phyloP scores from a whole-genome alignment of 345 rosid species.

The Brassica cretica region DNA sequence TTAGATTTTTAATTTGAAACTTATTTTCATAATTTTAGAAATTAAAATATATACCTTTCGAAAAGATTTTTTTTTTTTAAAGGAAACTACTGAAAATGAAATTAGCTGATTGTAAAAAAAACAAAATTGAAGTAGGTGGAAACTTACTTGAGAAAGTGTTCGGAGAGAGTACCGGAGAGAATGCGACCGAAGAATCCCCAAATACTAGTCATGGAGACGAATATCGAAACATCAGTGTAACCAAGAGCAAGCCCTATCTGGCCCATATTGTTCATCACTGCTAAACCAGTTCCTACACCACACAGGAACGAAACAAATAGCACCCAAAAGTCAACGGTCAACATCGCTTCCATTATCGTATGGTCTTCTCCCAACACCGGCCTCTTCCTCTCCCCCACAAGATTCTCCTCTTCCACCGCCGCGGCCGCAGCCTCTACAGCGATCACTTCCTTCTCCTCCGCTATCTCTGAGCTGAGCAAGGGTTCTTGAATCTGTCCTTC shows the following conservation, averaged over 20 bases:
- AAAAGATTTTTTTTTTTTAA: neutral
- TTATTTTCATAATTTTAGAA: neutral
- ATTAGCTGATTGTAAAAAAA: neutral
- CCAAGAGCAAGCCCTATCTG: slow-evolving; percentile 93
- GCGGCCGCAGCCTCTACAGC: slow-evolving; percentile 29
- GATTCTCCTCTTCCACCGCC: neutral
- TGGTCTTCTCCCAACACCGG: slow-evolving; percentile 89
- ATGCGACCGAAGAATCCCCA: slow-evolving; percentile 97
- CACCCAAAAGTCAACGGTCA: slow-evolving; percentile 82
- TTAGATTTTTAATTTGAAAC: neutral
- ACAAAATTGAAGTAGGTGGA: neutral
- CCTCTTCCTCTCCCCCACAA: slow-evolving; percentile 34
- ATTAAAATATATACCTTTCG: neutral
- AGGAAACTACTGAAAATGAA: neutral
- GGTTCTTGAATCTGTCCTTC: slow-evolving; percentile 54
- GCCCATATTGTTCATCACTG: slow-evolving; percentile 76
- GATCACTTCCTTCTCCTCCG: neutral
- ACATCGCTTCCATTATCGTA: slow-evolving; percentile 64
- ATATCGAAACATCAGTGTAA: slow-evolving; percentile 77
- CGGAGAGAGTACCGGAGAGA: slow-evolving; percentile 77
- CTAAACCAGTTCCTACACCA: slow-evolving; percentile 53
- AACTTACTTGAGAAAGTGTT: slow-evolving; percentile 74
- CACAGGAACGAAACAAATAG: slow-evolving; percentile 75
- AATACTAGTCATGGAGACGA: slow-evolving; percentile 79
- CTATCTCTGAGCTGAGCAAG: slow-evolving; percentile 42